phyloP scores from a whole-genome alignment of 2,329 filamentous ascomycete species.

The Exophiala calicioides region DNA sequence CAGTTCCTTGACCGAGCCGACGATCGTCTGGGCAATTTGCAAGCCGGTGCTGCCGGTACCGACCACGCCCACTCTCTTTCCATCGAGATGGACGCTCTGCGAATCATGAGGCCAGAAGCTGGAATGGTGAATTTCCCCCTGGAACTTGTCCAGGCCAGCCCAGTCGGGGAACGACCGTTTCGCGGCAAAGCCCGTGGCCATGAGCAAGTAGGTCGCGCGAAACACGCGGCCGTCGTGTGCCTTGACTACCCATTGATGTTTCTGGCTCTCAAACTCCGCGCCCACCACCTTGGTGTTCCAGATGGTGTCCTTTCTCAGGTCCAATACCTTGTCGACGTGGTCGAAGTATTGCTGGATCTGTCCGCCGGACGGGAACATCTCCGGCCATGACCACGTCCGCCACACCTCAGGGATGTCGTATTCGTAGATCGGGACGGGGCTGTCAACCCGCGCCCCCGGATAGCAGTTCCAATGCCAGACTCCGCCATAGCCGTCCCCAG shows the following conservation, averaged over 20 bases:
- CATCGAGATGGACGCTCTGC: constrained; percentile 55
- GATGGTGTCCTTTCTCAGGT: constrained; percentile 1
- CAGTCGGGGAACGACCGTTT: constrained; percentile 62
- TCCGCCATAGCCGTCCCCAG: too few species aligned
- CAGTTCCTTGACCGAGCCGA: constrained; percentile 53
- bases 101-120: constrained; percentile 58
- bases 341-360: constrained; percentile 11
- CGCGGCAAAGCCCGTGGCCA: constrained; percentile 54
- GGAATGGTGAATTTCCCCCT: constrained; percentile 60
- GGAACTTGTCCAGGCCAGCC: constrained; percentile 59
- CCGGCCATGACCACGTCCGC: constrained; percentile 32
- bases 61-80: constrained; percentile 62
- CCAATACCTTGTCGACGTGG: constrained; percentile 5
- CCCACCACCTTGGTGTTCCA: constrained; percentile 35
- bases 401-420: constrained; percentile 50
- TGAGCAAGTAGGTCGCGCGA: too few species aligned
- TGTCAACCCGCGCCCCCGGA: constrained; percentile 49
- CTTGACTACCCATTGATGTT: constrained; percentile 10
- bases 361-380: constrained; percentile 2
- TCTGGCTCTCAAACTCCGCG: constrained; percentile 38
- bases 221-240: too few species aligned
- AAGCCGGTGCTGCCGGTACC: constrained; percentile 66
- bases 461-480: constrained; percentile 41
- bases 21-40: constrained; percentile 58
- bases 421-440: constrained; percentile 49